Evolutionary conservation across 2,329 filamentous ascomycete species (phyloP), one percentile per base, ranked within the genome.

Genomic region (Elsinoe necatrix): DNA sequence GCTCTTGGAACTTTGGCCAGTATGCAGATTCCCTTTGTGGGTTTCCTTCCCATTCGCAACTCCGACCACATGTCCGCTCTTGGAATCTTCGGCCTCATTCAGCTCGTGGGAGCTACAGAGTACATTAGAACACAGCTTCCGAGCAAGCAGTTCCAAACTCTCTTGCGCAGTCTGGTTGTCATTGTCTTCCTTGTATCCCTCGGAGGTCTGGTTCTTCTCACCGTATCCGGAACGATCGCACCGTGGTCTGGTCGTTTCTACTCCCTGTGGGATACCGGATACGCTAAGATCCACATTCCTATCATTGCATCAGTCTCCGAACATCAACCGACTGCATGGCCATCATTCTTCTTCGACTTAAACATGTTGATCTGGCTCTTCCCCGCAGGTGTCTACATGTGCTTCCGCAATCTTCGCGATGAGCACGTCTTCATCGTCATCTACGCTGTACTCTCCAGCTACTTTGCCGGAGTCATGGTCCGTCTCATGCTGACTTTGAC

Each of bases 281-380:
- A 98, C 69, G 93, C 93, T 67, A 98, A 98, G 80, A 95, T 97
- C 62, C 93, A 98, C 69, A 98, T 98, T 69, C 93, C 93, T 60
- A 98, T 98, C 69, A 98, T 98, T 71, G 93, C 93, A 2, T 98
- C 93, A n/a, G 93, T 98, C 47, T 98, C 93, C 1, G 93, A 98
- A 75, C 93, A 98, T 76, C 93, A 98, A 75, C 93, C 93, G 56
- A 98, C 93, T 35, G 93, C 93, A 42, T 98, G 93, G 93, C 93
- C 93, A 1, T 89, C 95, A 14, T 98, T 96, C 80, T 98, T 98
- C 78, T 98, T 98, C 72, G 93, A 98, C 67, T 80, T 98, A 65
- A 96, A 95, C 77, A 84, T 98, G 77, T 81, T 98, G 67, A 95
- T 98, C 74, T 98, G 93, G 93, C 83, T 98, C 54, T 97, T 98